phyloP scores from a whole-genome alignment of 192 early-diverging fungal genomes.

The Thoreauomyces humboldtii region DNA sequence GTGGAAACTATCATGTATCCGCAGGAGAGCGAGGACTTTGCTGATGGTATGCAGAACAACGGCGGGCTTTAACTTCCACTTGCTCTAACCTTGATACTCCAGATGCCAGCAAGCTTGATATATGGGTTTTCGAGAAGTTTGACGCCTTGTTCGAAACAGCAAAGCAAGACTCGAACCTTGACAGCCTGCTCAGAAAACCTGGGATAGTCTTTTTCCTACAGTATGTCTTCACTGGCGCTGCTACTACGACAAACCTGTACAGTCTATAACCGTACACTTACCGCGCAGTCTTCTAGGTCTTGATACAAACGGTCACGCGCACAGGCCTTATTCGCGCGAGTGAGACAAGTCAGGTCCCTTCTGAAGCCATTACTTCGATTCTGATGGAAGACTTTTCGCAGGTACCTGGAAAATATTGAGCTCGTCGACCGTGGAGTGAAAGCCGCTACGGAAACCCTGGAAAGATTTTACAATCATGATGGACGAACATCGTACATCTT shows the following conservation, averaged over 20 bases:
- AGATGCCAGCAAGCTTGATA: slow-evolving; percentile 84
- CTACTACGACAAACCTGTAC: background rate
- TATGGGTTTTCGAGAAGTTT: slow-evolving; percentile 90
- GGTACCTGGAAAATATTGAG: slow-evolving; percentile 82
- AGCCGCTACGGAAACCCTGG: slow-evolving; percentile 65
- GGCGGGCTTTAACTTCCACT: background rate
- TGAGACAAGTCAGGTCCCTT: too few species aligned
- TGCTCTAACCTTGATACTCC: slow-evolving; percentile 3
- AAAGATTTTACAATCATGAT: slow-evolving; percentile 77
- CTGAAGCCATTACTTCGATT: background rate
- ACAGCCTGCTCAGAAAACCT: slow-evolving; percentile 62
- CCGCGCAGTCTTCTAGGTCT: slow-evolving; percentile 72
- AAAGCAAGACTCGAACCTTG: slow-evolving; percentile 41
- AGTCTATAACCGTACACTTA: too few species aligned
- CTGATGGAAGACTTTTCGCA: background rate
- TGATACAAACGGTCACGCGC: slow-evolving; percentile 92
- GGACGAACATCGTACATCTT: slow-evolving; percentile 86
- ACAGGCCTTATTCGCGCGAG: slow-evolving; percentile 78
- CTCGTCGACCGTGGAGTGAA: slow-evolving; percentile 77
- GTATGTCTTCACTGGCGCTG: slow-evolving; percentile 11
- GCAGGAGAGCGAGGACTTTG: slow-evolving; percentile 84
- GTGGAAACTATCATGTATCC: slow-evolving; percentile 93
- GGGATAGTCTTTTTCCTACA: slow-evolving; percentile 91
- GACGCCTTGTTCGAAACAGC: slow-evolving; percentile 62
- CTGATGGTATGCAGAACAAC: slow-evolving; percentile 37